A percentile compares a stretch with the other conserved stretches of the same genome.
These are phyloP conservation scores for Penicillium hesseltinei DNA, from an alignment of 2,329 filamentous ascomycete genomes.

Conservation along the genomic window DNA sequence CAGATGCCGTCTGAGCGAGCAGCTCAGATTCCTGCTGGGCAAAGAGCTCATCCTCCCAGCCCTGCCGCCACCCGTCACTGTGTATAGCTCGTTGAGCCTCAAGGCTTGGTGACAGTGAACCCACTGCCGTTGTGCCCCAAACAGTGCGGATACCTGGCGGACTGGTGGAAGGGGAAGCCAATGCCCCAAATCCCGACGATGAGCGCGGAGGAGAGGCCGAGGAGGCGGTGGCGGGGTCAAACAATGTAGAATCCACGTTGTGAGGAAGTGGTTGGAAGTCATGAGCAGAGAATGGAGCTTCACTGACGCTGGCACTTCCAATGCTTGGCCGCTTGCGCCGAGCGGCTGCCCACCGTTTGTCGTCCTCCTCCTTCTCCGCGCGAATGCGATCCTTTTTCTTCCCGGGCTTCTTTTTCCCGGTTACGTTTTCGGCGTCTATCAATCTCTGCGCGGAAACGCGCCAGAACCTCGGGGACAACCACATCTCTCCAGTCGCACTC, in stretches of 20 bases:
- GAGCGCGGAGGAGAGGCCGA: slow-evolving; percentile 45
- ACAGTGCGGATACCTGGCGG: slow-evolving; percentile 76
- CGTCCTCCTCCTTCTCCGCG: slow-evolving; percentile 75
- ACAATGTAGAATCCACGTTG: slow-evolving; percentile 24
- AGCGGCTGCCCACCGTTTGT: slow-evolving; percentile 65
- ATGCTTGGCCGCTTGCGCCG: slow-evolving; percentile 60
- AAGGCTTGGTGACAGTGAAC: slow-evolving; percentile 57
- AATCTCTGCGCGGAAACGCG: slow-evolving; percentile 72
- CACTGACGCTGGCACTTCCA: slow-evolving; percentile 30
- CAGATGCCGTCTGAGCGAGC: slow-evolving; percentile 49
- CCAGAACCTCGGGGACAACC: slow-evolving; percentile 71
- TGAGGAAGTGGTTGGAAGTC: slow-evolving; percentile 65
- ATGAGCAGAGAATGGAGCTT: slow-evolving; percentile 54
- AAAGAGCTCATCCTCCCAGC: slow-evolving; percentile 74
- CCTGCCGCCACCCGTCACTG: slow-evolving; percentile 84
- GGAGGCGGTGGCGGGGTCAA: slow-evolving; percentile 33
- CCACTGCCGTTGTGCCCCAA: slow-evolving; percentile 80
- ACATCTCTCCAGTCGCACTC: slow-evolving; percentile 96
- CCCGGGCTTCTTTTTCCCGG: slow-evolving; percentile 76
- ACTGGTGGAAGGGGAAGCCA: slow-evolving; percentile 78
- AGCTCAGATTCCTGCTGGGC: slow-evolving; percentile 57
- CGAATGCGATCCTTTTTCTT: slow-evolving; percentile 82
- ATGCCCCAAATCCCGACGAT: slow-evolving; percentile 46
- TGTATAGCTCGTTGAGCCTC: slow-evolving; percentile 37
- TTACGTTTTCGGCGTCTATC: slow-evolving; percentile 73